A percentile compares a stretch with the other conserved stretches of the same genome.
phyloP scores from a whole-genome alignment of 225 moss, liverwort and hornwort species.

The Sphagnum tenellum region DNA sequence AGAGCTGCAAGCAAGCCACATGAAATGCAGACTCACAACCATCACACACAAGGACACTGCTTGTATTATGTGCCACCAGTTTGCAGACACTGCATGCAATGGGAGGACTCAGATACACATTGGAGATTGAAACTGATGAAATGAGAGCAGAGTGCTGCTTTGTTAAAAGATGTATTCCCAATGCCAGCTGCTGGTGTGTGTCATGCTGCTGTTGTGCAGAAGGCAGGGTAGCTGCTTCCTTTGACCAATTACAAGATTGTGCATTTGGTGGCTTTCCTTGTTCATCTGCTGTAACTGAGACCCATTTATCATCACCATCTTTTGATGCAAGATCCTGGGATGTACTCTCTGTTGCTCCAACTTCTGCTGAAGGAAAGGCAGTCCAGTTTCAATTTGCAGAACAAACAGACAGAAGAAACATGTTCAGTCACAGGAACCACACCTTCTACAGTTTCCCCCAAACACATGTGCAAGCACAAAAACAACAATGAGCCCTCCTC shows the following conservation, averaged over 20 bases:
- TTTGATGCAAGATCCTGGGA: too few species aligned
- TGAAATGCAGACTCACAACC: conserved; percentile 73
- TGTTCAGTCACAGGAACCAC: too few species aligned
- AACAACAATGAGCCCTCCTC: too few species aligned
- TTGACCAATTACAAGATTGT: conserved; percentile 20
- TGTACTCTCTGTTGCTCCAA: too few species aligned
- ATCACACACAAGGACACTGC: conserved; percentile 68
- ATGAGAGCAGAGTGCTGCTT: conserved; percentile 30
- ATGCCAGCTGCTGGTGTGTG: conserved; percentile 61
- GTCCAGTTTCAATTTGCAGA: too few species aligned
- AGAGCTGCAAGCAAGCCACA: conserved; percentile 61
- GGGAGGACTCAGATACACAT: conserved; percentile 51
- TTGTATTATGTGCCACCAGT: conserved; percentile 44
- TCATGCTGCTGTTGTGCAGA: conserved; percentile 11
- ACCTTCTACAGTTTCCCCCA: too few species aligned
- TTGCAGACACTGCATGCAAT: conserved; percentile 64
- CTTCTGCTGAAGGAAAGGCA: too few species aligned
- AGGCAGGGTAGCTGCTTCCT: conserved; percentile 9
- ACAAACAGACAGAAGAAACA: too few species aligned
- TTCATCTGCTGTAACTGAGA: conserved; percentile 12
- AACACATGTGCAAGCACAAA: too few species aligned
- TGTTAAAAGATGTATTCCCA: conserved; percentile 62
- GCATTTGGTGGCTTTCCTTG: conserved; percentile 18
- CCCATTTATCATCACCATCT: too few species aligned
- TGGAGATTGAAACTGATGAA: conserved; percentile 29